Evolutionary conservation across 2,329 filamentous ascomycete genomes (phyloP).

Genomic region (Fusarium mangiferae): DNA sequence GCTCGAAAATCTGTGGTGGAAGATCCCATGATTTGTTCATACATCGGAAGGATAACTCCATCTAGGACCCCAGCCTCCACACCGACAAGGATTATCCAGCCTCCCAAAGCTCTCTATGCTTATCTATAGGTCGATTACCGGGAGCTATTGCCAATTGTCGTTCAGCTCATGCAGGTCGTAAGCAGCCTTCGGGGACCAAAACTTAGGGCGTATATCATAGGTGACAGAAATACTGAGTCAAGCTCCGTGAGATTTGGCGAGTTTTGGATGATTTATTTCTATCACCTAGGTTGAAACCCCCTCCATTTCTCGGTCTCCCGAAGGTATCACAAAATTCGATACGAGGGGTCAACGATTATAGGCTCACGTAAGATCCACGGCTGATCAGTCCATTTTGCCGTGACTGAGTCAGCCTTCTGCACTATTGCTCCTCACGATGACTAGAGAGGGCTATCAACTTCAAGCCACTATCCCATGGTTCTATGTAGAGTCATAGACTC

Average conservation of each 20-base stretch:
- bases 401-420: neutral
- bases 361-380: neutral
- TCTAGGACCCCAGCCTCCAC: neutral
- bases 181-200: neutral
- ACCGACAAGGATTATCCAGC: neutral
- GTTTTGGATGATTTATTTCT: neutral
- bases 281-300: neutral
- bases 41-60: neutral
- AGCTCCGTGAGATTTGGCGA: neutral
- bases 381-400: neutral
- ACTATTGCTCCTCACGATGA: neutral
- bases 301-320: too few relatives aligned
- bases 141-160: neutral
- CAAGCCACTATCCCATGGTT: neutral
- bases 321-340: neutral
- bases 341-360: neutral
- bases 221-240: neutral
- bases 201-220: neutral
- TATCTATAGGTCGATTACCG: neutral
- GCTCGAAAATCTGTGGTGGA: neutral
- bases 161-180: neutral
- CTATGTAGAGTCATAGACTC: neutral
- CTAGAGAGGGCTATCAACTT: neutral
- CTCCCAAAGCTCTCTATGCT: neutral
- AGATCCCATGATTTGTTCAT: neutral